Conservation (phyloP, 2,329 filamentous ascomycete species). For the Diaporthe amygdali region DNA sequence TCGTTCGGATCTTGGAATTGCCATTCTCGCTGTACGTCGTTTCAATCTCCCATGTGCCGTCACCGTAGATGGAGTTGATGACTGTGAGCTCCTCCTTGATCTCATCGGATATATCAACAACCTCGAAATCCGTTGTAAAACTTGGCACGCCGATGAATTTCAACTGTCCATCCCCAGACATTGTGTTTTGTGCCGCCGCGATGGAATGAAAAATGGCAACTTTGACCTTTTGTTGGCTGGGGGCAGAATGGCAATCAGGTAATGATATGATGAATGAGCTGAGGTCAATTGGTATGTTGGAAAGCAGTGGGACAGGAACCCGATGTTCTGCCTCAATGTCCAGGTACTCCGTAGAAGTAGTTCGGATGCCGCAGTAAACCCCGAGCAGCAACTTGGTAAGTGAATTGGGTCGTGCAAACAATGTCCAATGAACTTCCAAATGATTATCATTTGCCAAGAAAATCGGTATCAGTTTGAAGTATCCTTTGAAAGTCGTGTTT, state of each 20-base stretch:
- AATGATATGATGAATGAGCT: neutral
- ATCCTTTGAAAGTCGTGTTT: neutral
- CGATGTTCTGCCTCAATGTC: neutral
- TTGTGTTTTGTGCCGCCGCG: neutral
- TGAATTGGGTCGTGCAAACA: neutral
- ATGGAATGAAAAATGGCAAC: neutral
- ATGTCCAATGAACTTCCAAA: too few species aligned
- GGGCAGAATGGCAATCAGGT: neutral
- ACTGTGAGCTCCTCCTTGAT: neutral
- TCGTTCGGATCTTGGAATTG: conserved; percentile 2
- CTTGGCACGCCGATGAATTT: neutral
- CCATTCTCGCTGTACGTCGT: neutral
- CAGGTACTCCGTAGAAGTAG: neutral
- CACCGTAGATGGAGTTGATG: conserved; percentile 1
- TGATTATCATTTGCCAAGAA: neutral
- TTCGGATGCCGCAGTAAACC: neutral
- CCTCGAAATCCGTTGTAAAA: neutral
- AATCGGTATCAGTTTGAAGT: neutral
- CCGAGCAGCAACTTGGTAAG: neutral
- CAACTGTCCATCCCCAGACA: neutral
- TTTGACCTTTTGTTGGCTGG: neutral
- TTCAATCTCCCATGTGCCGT: neutral
- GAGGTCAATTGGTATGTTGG: too few species aligned
- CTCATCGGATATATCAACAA: neutral
- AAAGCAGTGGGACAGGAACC: neutral